phyloP scores from a whole-genome alignment of 331 rosid genomes.

The Malus hybrid region DNA sequence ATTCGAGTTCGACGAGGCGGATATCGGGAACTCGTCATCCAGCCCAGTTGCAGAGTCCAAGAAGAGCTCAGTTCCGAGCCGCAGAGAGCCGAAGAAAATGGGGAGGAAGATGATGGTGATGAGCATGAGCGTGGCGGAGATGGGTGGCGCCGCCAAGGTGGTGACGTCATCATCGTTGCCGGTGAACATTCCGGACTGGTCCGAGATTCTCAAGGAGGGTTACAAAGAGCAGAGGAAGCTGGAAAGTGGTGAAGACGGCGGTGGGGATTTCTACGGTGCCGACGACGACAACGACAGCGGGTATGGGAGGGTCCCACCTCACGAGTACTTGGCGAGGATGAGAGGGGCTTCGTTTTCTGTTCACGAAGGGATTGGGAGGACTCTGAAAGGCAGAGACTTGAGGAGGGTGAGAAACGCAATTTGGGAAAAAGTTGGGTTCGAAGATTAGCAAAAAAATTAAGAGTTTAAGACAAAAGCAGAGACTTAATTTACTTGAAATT shows the following conservation, averaged over 20 bases:
- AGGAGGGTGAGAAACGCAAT: constrained; percentile 84
- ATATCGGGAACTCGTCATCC: constrained; percentile 27
- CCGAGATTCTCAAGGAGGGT: constrained; percentile 61
- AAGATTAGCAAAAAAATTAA: constrained; percentile 25
- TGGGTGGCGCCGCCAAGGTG: background rate
- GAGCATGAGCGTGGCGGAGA: background rate
- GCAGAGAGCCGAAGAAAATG: constrained; percentile 20
- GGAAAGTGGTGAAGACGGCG: constrained; percentile 18
- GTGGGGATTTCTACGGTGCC: constrained; percentile 3
- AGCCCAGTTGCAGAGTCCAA: constrained; percentile 13
- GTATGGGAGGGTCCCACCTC: constrained; percentile 53
- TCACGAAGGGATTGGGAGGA: constrained; percentile 88
- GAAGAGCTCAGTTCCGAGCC: constrained; percentile 30
- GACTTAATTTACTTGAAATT: background rate
- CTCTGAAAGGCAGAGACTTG: constrained; percentile 82
- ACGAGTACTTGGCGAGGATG: constrained; percentile 67
- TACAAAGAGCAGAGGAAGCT: constrained; percentile 22
- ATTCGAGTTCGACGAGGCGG: constrained; percentile 59
- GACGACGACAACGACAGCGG: background rate
- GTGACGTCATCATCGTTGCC: constrained; percentile 53
- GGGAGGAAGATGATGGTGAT: constrained; percentile 12
- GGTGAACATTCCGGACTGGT: constrained; percentile 78
- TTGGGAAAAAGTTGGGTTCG: constrained; percentile 82
- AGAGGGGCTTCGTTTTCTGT: constrained; percentile 80
- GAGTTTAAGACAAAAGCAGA: background rate